Percentiles rank a stretch among this genome's conserved stretches.
These are phyloP conservation scores for Talaromyces sp. DNA, from an alignment of 2,329 filamentous ascomycete species.

Conservation along the genomic window DNA sequence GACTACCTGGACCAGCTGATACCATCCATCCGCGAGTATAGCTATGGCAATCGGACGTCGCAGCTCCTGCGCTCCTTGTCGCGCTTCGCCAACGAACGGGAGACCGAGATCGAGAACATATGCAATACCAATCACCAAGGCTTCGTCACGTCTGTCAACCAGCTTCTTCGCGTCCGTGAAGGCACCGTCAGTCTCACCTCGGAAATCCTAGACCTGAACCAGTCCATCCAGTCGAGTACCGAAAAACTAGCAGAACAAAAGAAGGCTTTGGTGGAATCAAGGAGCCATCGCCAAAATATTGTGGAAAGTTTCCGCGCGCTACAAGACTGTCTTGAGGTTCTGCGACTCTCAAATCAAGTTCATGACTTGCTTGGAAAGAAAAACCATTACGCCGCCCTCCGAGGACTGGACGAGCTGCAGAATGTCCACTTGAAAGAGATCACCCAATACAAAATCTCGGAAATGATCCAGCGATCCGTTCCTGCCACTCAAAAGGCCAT, in stretches of 20 bases:
- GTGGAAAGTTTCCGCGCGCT: slow-evolving; percentile 85
- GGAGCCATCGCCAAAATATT: slow-evolving; percentile 89
- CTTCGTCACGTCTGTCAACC: slow-evolving; percentile 88
- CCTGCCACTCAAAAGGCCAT: slow-evolving; percentile 89
- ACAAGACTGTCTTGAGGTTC: slow-evolving; percentile 83
- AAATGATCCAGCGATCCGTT: slow-evolving; percentile 93
- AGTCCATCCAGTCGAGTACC: slow-evolving; percentile 91
- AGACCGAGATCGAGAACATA: slow-evolving; percentile 87
- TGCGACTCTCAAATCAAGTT: slow-evolving; percentile 88
- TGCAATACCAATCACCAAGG: slow-evolving; percentile 96
- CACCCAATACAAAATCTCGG: slow-evolving; percentile 89
- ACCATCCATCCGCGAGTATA: slow-evolving; percentile 86
- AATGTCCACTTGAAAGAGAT: slow-evolving; percentile 94
- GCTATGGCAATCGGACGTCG: slow-evolving; percentile 65
- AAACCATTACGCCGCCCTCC: slow-evolving; percentile 90
- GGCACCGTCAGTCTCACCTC: slow-evolving; percentile 82
- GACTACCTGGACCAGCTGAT: slow-evolving; percentile 97
- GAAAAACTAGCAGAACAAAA: slow-evolving; percentile 94
- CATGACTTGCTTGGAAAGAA: slow-evolving; percentile 88
- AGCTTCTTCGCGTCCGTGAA: slow-evolving; percentile 85
- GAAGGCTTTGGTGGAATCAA: slow-evolving; percentile 85
- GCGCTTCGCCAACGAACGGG: slow-evolving; percentile 78
- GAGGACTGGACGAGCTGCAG: slow-evolving; percentile 89
- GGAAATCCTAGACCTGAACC: slow-evolving; percentile 87
- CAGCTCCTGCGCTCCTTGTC: slow-evolving; percentile 72